These are phyloP conservation scores for Fusarium brevicatenulatum DNA, from an alignment of 2,329 filamentous ascomycete species.

Conservation along the genomic window DNA sequence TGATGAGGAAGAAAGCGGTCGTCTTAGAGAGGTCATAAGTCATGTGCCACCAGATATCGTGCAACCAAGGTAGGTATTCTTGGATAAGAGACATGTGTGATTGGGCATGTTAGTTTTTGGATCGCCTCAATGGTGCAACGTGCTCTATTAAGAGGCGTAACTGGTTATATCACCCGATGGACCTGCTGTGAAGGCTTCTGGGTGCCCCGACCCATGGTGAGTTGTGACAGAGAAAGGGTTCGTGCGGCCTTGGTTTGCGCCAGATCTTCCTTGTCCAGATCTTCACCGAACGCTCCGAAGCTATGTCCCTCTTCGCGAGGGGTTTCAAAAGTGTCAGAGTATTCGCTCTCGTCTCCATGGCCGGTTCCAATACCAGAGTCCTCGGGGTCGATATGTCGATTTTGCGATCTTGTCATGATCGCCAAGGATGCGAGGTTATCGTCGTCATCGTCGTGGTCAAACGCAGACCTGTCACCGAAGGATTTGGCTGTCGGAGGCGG, in stretches of 20 bases:
- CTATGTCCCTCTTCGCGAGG: slow-evolving; percentile 59
- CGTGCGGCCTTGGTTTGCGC: slow-evolving; percentile 65
- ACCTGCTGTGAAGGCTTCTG: slow-evolving; percentile 36
- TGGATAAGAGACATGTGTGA: background rate
- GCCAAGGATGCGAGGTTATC: slow-evolving; percentile 43
- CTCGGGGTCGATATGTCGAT: slow-evolving; percentile 45
- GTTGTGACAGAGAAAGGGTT: slow-evolving; percentile 71
- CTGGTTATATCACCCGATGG: slow-evolving; percentile 41
- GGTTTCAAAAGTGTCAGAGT: slow-evolving; percentile 63
- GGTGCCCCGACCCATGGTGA: slow-evolving; percentile 57
- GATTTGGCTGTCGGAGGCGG: slow-evolving; percentile 52
- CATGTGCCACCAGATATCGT: slow-evolving; percentile 26
- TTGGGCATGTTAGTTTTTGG: background rate
- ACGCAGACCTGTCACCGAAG: slow-evolving; percentile 52
- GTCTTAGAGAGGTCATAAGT: slow-evolving; percentile 33
- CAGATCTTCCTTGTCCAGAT: slow-evolving; percentile 53
- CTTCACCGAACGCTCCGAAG: slow-evolving; percentile 56
- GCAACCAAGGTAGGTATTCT: slow-evolving; percentile 10
- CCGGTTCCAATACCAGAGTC: slow-evolving; percentile 51
- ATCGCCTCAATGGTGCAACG: background rate
- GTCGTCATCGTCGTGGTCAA: slow-evolving; percentile 58
- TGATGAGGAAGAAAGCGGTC: slow-evolving; percentile 2
- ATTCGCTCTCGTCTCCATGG: slow-evolving; percentile 55
- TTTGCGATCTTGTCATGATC: slow-evolving; percentile 25
- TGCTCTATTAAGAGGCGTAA: background rate